Base-by-base conservation (phyloP, 2,329 filamentous ascomycete genomes). In the Trichoderma cornu-damae region DNA sequence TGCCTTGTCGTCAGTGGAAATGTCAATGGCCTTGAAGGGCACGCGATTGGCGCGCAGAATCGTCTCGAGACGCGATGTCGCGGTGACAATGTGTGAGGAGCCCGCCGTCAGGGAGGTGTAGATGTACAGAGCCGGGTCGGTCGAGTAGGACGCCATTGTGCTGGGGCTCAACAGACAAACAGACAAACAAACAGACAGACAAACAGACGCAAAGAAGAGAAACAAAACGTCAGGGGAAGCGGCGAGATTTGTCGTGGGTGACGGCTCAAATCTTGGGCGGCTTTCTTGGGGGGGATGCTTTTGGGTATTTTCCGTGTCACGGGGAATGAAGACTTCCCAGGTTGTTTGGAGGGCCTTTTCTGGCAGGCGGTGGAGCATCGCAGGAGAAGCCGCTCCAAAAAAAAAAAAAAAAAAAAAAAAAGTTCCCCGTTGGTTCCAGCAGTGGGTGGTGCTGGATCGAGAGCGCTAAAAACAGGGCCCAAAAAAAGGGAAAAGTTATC, bases 51-150 rank as follows among this genome's bases (percentile, higher is more conserved):
- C 92, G 69, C 90, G 93, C 60, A 99, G 82, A 68, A 99, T 97
- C 11, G 92, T 96, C 75, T 99, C 93, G 64, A 99, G 85, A 47
- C 94, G 89, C 55, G 92, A 95, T 1, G 94, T 97, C 24, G 92
- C 94, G 38, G 94, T 97, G 68, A 97, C 86, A 71, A 97, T 96
- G 72, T 96, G 91, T 22, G 91, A 96, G 38, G 91, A 96, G 62
- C 94, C 94, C 59, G 94, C 90, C 18, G 94, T 97, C 57, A 99
- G 81, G 53, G 93, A 97, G 60, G 94, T 97, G 77, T 95, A 96
- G 66, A 99, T 88, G 77, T 94, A 99, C 61, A 99, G 85, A 26
- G 86, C 79, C 48, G 87, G 82, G 70, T 90, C 87, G 64, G 77
- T 79, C 63, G 77, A 77, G 69, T 77, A 81, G 53, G 77, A 74